Base-by-base conservation (phyloP, 2,329 filamentous ascomycete genomes). In the Helotiales sp. region DNA sequence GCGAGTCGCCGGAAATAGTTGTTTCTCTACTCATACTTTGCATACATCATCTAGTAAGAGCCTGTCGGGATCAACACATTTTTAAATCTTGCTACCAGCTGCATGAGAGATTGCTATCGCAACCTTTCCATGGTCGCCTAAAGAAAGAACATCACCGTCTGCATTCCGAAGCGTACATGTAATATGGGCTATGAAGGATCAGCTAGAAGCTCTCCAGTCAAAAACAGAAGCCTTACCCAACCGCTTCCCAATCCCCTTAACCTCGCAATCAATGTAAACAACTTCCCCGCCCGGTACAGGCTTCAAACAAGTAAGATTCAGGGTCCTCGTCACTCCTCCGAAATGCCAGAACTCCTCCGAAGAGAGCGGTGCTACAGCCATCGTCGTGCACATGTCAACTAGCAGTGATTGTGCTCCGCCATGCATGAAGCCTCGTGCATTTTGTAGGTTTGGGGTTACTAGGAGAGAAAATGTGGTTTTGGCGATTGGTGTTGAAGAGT, bases 221-320 rank as follows among this genome's bases (percentile, higher is more conserved):
- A 4, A 6, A 30, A 52, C n/a, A 17, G 22, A 8, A n/a, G 6
- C 6, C 49, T 28, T n/a, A 52, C 49, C 49, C 24, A 52, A 10
- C 30, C 49, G 13, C n/a, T 52, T 52, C 26, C 49, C 49, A 52
- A 52, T 52, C 4, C 49, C 49, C 26, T 10, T 52, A 6, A 52
- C 49, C 22, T 52, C 49, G n/a, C 49, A 52, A 52, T 52, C 49
- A 52, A 52, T 8, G 30, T 52, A 52, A 17, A 52, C 49, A 30
- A 52, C 49, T 26, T 52, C 49, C 5, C 49, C 49, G 8, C 49
- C 49, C 5, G 26, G 49, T 13, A 30, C 24, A 10, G 26, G 49
- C 11, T 30, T 52, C 49, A 52, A 30, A n/a, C 49, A 52, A 30
- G 26, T 30, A 2, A 52, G 24, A 52, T 52, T 52, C 24, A 52